Conservation (phyloP, 1,139 yeast species). For the Spathaspora sp. region DNA sequence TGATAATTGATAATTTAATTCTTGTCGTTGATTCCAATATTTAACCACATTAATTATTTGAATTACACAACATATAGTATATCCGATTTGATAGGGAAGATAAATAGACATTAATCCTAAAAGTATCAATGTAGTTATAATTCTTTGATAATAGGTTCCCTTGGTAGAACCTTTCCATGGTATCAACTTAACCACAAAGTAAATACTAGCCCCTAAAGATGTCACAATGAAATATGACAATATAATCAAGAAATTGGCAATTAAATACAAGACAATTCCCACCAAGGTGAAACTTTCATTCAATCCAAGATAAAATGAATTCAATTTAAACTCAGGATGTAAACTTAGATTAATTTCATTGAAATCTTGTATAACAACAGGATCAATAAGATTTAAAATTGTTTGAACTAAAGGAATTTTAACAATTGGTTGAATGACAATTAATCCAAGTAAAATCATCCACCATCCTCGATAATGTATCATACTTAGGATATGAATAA, state of each 20-base stretch:
- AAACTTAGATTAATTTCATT: slow-evolving; percentile 32
- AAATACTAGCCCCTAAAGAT: slow-evolving; percentile 5
- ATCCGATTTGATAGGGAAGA: slow-evolving; percentile 81
- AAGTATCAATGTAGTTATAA: slow-evolving; percentile 21
- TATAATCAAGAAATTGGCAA: slow-evolving; percentile 51
- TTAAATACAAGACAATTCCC: slow-evolving; percentile 51
- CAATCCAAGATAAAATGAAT: slow-evolving; percentile 62
- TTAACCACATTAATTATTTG: slow-evolving; percentile 50
- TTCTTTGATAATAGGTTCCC: neutral
- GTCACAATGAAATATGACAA: slow-evolving; percentile 24
- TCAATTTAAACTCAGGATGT: slow-evolving; percentile 24
- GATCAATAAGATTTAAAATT: slow-evolving; percentile 48
- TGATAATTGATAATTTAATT: slow-evolving; percentile 53
- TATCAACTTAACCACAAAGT: slow-evolving; percentile 6
- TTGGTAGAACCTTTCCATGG: neutral
- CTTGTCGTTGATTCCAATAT: slow-evolving; percentile 12
- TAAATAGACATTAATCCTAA: slow-evolving; percentile 50
- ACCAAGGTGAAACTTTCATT: slow-evolving; percentile 48
- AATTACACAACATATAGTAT: slow-evolving; percentile 53
- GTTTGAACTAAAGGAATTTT: slow-evolving; percentile 19
- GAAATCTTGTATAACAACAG: slow-evolving; percentile 45
- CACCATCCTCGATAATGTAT: slow-evolving; percentile 15
- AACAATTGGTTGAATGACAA: slow-evolving; percentile 41
- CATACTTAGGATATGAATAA: slow-evolving; percentile 42
- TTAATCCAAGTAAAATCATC: slow-evolving; percentile 17